phyloP scores from a whole-genome alignment of 768 basidiomycete genomes.

The Megacollybia marginata region DNA sequence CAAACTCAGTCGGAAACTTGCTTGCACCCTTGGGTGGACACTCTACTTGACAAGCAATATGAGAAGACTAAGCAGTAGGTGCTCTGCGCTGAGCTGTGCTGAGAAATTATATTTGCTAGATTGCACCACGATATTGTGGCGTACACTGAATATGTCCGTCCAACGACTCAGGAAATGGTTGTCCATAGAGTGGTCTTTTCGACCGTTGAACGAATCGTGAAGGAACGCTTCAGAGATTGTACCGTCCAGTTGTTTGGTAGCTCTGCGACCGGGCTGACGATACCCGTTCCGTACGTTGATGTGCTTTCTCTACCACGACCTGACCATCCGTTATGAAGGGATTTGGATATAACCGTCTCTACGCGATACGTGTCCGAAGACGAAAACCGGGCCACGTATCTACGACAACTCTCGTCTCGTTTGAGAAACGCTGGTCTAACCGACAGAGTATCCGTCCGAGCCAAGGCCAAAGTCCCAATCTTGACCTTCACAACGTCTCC shows the following conservation, averaged over 20 bases:
- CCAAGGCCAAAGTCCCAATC: constrained; percentile 46
- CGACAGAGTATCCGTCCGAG: constrained; percentile 21
- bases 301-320: not conserved
- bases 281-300: constrained; percentile 28
- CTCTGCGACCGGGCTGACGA: constrained; percentile 48
- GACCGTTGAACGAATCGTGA: constrained; percentile 37
- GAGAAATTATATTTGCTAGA: constrained; percentile 24
- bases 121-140: constrained; percentile 60
- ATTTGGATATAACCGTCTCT: constrained; percentile 53
- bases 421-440: constrained; percentile 40
- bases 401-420: constrained; percentile 41
- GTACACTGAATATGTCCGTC: constrained; percentile 45
- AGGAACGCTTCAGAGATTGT: constrained; percentile 34
- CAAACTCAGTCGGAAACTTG: too few relatives aligned
- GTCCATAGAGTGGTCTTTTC: constrained; percentile 38
- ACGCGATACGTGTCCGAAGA: constrained; percentile 22
- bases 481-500: constrained; percentile 46
- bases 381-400: constrained; percentile 28
- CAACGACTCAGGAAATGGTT: constrained; percentile 43
- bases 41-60: too few relatives aligned
- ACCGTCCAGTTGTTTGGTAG: constrained; percentile 54
- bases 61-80: too few relatives aligned
- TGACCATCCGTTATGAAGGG: constrained; percentile 26
- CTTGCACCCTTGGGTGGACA: too few relatives aligned
- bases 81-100: not conserved